phyloP scores from a whole-genome alignment of 306 rosid species.

The Sechiopsis laciniata region DNA sequence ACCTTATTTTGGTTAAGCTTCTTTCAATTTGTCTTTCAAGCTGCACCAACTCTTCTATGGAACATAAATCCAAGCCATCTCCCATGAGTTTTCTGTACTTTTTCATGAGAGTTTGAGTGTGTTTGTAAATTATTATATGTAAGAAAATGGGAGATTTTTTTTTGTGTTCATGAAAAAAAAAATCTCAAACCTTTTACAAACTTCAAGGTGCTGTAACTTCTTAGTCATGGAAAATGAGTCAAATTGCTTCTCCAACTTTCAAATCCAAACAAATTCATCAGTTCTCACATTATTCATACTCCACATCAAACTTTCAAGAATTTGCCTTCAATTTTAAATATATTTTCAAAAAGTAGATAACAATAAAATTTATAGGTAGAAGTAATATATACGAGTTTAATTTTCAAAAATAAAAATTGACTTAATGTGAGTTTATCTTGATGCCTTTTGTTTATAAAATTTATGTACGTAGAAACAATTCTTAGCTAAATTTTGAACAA shows the following conservation, averaged over 20 bases:
- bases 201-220: constrained; percentile 58
- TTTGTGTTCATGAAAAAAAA: neutral
- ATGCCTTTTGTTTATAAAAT: neutral
- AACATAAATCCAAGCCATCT: constrained; percentile 52
- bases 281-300: constrained; percentile 13
- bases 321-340: too few relatives aligned
- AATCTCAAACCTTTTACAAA: constrained; percentile 44
- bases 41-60: constrained; percentile 52
- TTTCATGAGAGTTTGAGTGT: neutral
- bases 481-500: too few relatives aligned
- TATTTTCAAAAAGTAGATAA: too few relatives aligned
- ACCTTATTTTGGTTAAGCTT: constrained; percentile 70
- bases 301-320: too few relatives aligned
- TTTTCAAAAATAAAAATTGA: neutral
- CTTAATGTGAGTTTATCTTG: neutral
- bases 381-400: neutral
- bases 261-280: constrained; percentile 10
- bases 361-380: neutral
- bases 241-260: constrained; percentile 39
- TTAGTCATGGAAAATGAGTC: constrained; percentile 37
- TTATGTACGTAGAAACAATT: too few relatives aligned
- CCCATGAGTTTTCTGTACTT: constrained; percentile 70
- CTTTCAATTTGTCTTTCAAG: constrained; percentile 61
- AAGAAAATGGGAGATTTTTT: neutral
- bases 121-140: neutral